Conservation (phyloP, 1,284 basidiomycete species). For the Athelia psychrophila region DNA sequence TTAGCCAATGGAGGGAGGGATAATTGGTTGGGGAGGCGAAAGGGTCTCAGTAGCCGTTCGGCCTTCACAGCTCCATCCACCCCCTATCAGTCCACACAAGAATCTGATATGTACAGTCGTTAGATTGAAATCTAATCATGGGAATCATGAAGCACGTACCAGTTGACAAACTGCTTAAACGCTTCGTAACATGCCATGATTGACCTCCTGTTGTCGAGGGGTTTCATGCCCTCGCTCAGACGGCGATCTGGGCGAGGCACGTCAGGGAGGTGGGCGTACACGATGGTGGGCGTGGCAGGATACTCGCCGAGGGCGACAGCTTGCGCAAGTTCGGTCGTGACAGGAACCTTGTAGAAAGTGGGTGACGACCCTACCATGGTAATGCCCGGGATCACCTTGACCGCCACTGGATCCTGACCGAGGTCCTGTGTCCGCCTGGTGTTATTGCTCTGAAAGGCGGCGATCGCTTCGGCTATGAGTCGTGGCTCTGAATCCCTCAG, state of each 20-base stretch:
- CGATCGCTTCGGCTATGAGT: slow-evolving; percentile 33
- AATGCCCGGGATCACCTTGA: slow-evolving; percentile 26
- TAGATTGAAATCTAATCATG: background rate
- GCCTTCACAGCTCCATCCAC: too few relatives aligned
- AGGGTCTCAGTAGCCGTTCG: too few relatives aligned
- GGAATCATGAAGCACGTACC: background rate
- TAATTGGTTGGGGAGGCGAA: too few relatives aligned
- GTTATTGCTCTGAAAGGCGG: slow-evolving; percentile 31
- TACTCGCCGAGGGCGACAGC: slow-evolving; percentile 19
- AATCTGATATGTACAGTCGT: too few relatives aligned
- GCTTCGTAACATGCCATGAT: slow-evolving; percentile 32
- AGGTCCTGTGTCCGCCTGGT: slow-evolving; percentile 7
- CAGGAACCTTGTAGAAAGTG: slow-evolving; percentile 26
- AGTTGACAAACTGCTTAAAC: slow-evolving; percentile 17
- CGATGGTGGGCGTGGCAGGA: slow-evolving; percentile 19
- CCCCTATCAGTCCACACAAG: too few relatives aligned
- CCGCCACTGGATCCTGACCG: slow-evolving; percentile 18
- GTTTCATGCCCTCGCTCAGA: slow-evolving; percentile 31
- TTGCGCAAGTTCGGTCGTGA: slow-evolving; percentile 14
- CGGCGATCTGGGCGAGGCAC: slow-evolving; percentile 19
- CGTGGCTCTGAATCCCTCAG: slow-evolving; percentile 22
- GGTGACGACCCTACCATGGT: slow-evolving; percentile 26
- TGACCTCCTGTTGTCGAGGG: slow-evolving; percentile 28
- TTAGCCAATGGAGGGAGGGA: too few relatives aligned
- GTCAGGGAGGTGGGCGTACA: slow-evolving; percentile 17